Evolutionary conservation across 202 grass and related monocot genomes (phyloP), one percentile per base, ranked within the genome.

Genomic region (Schoenoplectus tabernaemontani): DNA sequence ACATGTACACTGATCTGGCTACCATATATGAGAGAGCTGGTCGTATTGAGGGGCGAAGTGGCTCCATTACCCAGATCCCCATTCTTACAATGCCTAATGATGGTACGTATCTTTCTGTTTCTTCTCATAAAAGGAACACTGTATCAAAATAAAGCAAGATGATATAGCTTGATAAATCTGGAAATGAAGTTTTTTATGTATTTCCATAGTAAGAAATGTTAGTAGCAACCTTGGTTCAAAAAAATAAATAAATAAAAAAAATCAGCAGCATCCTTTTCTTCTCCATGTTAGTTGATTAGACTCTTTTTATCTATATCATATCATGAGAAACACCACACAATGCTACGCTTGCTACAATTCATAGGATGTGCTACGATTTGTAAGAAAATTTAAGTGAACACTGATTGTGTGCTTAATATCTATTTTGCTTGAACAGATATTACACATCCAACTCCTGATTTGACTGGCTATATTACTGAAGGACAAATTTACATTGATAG

Each of bases 41-140:
- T 59, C 92, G 96, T 89, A 99, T 99, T 83, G 96, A 99, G 84
- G 96, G 96, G 85, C 89, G 96, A 86, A 84, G 81, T 37, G 96
- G 96, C 39, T 99, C 96, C 72, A 99, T 99, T 74, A 99, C 96
- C 15, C 96, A 99, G 83, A 99, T 99, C 80, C 96, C 96, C 34
- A 99, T 99, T 89, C 84, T 99, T 80, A 99, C 96, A 2, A 99
- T 99, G 96, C 96, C 96, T 84, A 99, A 99, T 83, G 96, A 99
- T 89, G 96, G 96, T 96, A 89, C 77, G 28, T 83, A 60, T 41
- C 44, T 26, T 48, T 80, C 44, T 68, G 24, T 74, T 73, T 46
- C 13, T 74, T 74, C n/a, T 74, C 28, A n/a, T 19, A 12, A 74
- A 13, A 19, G 46, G 11, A 33, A 53, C 41, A 74, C 15, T 61